Evolutionary conservation across 148 eudicot genomes (phyloP).

Genomic region (Selenicereus undatus): DNA sequence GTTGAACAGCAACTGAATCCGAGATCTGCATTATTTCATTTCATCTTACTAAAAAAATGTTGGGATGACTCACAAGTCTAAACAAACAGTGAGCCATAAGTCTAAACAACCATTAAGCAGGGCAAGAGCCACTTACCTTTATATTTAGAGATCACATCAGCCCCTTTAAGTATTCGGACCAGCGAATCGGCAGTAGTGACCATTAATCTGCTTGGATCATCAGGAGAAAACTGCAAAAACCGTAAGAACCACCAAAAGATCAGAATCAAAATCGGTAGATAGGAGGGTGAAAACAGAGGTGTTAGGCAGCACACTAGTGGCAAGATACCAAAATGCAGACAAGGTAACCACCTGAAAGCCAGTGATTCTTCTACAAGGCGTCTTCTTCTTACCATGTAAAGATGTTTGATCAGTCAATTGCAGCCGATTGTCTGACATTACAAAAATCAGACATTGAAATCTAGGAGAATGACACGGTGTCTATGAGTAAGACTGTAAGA

Average conservation of each 20-base stretch:
- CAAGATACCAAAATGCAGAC: neutral
- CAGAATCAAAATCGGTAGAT: neutral
- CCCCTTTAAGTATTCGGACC: constrained; percentile 65
- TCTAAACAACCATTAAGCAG: neutral
- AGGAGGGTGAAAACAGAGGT: neutral
- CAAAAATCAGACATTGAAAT: neutral
- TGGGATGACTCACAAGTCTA: neutral
- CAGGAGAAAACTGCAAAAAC: constrained; percentile 59
- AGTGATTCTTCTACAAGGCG: constrained; percentile 62
- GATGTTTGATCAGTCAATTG: constrained; percentile 45
- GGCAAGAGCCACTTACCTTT: constrained; percentile 40
- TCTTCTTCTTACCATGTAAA: constrained; percentile 64
- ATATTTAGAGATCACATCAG: constrained; percentile 61
- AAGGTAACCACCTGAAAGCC: constrained; percentile 67
- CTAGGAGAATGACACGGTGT: neutral
- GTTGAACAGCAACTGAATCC: neutral
- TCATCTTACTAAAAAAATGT: neutral
- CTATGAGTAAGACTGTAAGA: neutral
- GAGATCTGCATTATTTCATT: constrained; percentile 4
- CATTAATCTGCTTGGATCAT: constrained; percentile 70
- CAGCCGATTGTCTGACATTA: constrained; percentile 53
- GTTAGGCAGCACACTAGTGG: neutral
- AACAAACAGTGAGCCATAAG: neutral
- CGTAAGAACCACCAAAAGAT: neutral
- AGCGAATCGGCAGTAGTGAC: constrained; percentile 85